phyloP scores from a whole-genome alignment of 140 eudicot genomes.

The Senecio squalidus region DNA sequence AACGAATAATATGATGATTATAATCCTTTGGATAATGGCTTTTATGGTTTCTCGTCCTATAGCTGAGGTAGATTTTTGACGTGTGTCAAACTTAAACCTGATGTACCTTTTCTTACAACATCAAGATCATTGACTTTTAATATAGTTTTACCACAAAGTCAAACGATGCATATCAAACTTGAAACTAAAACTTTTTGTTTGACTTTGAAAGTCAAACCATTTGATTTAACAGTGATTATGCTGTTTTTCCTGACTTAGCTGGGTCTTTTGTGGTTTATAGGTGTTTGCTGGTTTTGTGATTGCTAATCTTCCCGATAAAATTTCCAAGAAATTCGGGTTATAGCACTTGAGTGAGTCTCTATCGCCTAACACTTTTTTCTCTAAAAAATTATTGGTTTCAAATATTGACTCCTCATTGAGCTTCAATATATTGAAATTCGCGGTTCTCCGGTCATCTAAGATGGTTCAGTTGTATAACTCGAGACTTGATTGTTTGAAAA shows the following conservation, averaged over 20 bases:
- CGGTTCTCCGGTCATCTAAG: not conserved
- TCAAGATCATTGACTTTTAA: no score
- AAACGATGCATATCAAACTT: not conserved
- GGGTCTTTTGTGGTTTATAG: slow-evolving; percentile 30
- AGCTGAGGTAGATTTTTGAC: not conserved
- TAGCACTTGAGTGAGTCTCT: slow-evolving; percentile 33
- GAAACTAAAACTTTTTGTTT: not conserved
- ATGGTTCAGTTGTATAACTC: slow-evolving; percentile 1
- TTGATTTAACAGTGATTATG: not conserved
- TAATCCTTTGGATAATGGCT: not conserved
- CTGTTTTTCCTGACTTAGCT: not conserved
- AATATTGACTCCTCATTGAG: slow-evolving; percentile 13
- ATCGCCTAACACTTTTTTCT: slow-evolving; percentile 6
- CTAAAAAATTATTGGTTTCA: slow-evolving; percentile 7
- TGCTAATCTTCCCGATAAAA: slow-evolving; percentile 77
- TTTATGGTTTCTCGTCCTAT: not conserved
- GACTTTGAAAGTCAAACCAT: not conserved
- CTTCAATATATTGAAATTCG: slow-evolving; percentile 10
- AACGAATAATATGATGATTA: not conserved
- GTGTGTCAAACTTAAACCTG: slow-evolving; percentile 7
- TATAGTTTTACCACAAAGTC: not conserved
- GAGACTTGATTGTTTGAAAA: slow-evolving; percentile 12
- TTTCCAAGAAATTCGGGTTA: slow-evolving; percentile 61
- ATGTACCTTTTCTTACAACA: no score
- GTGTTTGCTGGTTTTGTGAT: slow-evolving; percentile 94